Evolutionary conservation across 1,284 basidiomycete genomes (phyloP), one percentile per base, ranked within the genome.

Genomic region (Singerocomus inundabilis): DNA sequence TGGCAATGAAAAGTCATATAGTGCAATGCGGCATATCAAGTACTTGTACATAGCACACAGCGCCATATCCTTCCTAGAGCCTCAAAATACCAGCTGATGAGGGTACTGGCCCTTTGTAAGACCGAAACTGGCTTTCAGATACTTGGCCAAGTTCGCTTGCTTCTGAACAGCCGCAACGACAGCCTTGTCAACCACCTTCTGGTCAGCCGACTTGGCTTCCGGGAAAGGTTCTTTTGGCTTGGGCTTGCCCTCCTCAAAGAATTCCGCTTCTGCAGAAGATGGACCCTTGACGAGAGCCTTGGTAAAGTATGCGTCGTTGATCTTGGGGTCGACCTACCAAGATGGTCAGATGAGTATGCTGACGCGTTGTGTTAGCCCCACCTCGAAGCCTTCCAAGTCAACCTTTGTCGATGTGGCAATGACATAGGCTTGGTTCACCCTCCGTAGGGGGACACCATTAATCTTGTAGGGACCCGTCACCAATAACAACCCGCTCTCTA

Each of bases 401-500:
- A 99, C 75, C 78, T 91, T 95, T 69, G 97, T 98, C 57, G 94
- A 94, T 57, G 97, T 99, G 57, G 96, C 93, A 68, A 99, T 98
- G 57, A 97, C 95, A 74, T 99, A 99, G 52, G 97, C 94, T 81
- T 98, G 96, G 81, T 96, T 97, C 58, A 99, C 95, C 72, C 97
- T 85, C 72, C 96, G 85, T 70, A 99, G 81, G 63, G 97, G 97
- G 39, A 99, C 97, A 73, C 97, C 97, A 77, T 99, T 99, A 72
- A 99, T 70, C 85, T 96, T 98, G 86, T 86, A 98, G 51, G 97
- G 97, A 55, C 97, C 97, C 45, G 94, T 96, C 66, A 99, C 93
- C 72, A 99, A 82, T 65, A 99, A 77, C 63, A 99, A 77, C 57
- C 96, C 96, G 59, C 90, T 93, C 64, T 84, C 83, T 71, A 99